These are phyloP conservation scores for Ambrosiella xylebori DNA, from an alignment of 2,329 filamentous ascomycete genomes.

Conservation along the genomic window DNA sequence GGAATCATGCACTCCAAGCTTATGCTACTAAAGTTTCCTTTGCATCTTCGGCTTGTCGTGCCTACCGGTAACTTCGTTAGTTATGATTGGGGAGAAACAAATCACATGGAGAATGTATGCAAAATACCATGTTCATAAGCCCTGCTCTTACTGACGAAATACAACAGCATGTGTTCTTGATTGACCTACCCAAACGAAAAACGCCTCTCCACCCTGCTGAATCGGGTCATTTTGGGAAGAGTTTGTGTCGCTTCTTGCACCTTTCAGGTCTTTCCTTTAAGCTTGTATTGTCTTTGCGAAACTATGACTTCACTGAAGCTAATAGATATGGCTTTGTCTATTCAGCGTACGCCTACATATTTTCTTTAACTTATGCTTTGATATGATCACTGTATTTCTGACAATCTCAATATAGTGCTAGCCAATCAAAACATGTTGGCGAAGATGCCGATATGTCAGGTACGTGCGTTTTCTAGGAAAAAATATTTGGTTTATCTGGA, in stretches of 20 bases:
- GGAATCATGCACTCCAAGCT: conserved; percentile 89
- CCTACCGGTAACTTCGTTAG: conserved; percentile 74
- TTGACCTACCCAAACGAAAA: conserved; percentile 56
- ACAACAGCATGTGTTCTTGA: conserved; percentile 60
- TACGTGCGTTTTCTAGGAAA: conserved; percentile 15
- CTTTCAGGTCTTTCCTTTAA: conserved; percentile 47
- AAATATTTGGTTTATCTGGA: neutral
- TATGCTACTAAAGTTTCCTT: conserved; percentile 65
- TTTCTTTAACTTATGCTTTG: neutral
- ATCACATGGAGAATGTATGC: conserved; percentile 66
- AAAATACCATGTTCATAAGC: neutral
- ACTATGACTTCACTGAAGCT: conserved; percentile 71
- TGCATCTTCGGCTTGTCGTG: conserved; percentile 61
- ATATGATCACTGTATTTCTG: too few relatives aligned
- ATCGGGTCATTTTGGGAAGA: conserved; percentile 42
- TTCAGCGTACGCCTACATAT: conserved; percentile 47
- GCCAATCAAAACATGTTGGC: conserved; percentile 31
- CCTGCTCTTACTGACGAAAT: conserved; percentile 1
- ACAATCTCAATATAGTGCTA: neutral
- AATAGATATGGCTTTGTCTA: conserved; percentile 63
- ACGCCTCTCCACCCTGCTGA: neutral
- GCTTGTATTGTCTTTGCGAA: conserved; percentile 49
- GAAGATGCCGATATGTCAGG: conserved; percentile 27
- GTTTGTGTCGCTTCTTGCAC: conserved; percentile 52
- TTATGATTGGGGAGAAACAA: conserved; percentile 80